These are phyloP conservation scores for Xylaria grammica DNA, from an alignment of 495 filamentous ascomycete species.

Conservation along the genomic window DNA sequence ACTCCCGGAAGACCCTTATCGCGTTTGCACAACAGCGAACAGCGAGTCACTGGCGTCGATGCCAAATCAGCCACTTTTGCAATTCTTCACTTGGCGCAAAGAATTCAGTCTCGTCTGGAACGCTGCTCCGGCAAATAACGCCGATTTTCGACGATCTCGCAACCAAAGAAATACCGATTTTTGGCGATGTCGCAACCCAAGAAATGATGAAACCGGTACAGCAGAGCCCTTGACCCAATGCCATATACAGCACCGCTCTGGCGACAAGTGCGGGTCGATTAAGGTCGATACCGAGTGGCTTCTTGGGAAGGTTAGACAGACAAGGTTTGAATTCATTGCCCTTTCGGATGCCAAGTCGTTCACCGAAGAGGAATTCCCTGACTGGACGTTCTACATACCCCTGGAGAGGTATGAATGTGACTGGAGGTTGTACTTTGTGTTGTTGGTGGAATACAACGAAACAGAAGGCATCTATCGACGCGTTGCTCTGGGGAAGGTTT, in stretches of 20 bases:
- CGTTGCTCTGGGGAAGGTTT: slow-evolving; percentile 35
- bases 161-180: too few relatives aligned
- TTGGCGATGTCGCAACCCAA: too few relatives aligned
- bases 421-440: slow-evolving; percentile 37
- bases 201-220: too few relatives aligned
- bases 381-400: slow-evolving; percentile 42
- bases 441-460: slow-evolving; percentile 26
- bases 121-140: too few relatives aligned
- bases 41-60: background rate
- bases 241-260: slow-evolving; percentile 26
- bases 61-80: slow-evolving; percentile 27
- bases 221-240: slow-evolving; percentile 7
- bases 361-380: slow-evolving; percentile 30
- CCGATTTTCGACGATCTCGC: too few relatives aligned
- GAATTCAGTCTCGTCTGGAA: too few relatives aligned
- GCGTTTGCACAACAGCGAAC: slow-evolving; percentile 12
- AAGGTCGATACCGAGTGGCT: slow-evolving; percentile 28
- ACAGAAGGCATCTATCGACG: slow-evolving; percentile 25
- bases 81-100: slow-evolving; percentile 37
- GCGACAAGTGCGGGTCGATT: slow-evolving; percentile 34
- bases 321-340: slow-evolving; percentile 35
- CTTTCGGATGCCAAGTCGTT: slow-evolving; percentile 44
- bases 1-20: slow-evolving; percentile 25
- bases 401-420: slow-evolving; percentile 26
- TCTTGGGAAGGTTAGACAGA: slow-evolving; percentile 9